Conservation (phyloP, 2,329 filamentous ascomycete genomes). For the Cytospora piceae region DNA sequence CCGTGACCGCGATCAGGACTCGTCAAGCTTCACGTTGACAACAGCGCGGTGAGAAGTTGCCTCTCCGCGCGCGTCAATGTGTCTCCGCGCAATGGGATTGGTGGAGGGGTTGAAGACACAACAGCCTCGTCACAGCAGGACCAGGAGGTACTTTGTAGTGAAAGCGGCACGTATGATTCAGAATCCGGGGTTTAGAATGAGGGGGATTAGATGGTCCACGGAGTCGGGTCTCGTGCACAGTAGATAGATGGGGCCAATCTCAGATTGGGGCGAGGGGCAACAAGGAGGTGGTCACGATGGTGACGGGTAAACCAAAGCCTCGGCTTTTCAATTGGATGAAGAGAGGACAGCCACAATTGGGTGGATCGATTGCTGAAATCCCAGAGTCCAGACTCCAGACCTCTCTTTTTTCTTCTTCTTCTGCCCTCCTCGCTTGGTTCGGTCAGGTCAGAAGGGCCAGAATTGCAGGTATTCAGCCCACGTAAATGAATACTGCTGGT, state of each 20-base stretch:
- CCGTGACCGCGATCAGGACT: conserved; percentile 15
- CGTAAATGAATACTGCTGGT: conserved; percentile 22
- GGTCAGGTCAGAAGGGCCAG: neutral
- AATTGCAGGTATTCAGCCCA: conserved; percentile 26
- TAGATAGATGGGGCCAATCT: conserved; percentile 11
- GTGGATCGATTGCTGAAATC: neutral
- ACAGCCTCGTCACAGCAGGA: neutral
- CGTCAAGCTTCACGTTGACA: conserved; percentile 3
- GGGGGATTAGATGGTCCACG: conserved; percentile 4
- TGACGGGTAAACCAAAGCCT: conserved; percentile 9
- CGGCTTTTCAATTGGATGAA: conserved; percentile 21
- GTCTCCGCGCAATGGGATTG: neutral
- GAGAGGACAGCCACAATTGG: conserved; percentile 16
- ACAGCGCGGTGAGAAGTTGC: neutral
- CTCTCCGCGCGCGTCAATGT: neutral
- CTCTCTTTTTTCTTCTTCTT: neutral
- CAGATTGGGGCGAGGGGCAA: conserved; percentile 11
- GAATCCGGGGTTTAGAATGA: conserved; percentile 4
- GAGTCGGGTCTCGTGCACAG: conserved; percentile 4
- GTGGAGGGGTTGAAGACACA: neutral
- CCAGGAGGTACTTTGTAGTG: neutral
- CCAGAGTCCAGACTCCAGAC: conserved; percentile 17
- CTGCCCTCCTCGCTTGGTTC: conserved; percentile 7
- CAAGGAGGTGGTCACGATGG: conserved; percentile 18
- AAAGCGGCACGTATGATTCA: neutral